Evolutionary conservation across 192 early-diverging fungal genomes (phyloP).

Genomic region (Haplosporangium gracile): DNA sequence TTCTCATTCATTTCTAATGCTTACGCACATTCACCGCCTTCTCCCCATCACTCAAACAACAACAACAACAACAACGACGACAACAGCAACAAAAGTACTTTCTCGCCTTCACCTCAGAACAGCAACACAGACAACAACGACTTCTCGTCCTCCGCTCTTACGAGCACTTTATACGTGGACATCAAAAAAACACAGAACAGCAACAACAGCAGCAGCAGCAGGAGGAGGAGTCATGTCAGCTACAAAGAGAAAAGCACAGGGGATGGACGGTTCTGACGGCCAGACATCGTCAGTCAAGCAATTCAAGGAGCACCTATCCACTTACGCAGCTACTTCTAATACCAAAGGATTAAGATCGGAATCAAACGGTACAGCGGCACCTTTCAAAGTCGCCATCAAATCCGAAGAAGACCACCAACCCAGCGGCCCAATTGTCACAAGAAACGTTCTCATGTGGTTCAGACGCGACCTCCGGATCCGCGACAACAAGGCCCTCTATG

Average conservation of each 20-base stretch:
- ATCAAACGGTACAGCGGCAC: neutral
- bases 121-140: neutral
- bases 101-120: neutral
- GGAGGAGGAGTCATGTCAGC: neutral
- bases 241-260: neutral
- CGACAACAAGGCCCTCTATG: slow-evolving; percentile 60
- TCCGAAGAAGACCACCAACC: neutral
- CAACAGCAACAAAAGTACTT: neutral
- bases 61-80: neutral
- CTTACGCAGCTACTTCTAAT: neutral
- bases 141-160: neutral
- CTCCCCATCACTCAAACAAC: neutral
- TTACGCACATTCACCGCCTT: neutral
- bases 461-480: slow-evolving; percentile 59
- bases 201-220: neutral
- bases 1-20: neutral
- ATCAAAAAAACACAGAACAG: neutral
- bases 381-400: neutral
- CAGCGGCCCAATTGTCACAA: slow-evolving; percentile 15
- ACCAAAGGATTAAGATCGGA: neutral
- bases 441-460: slow-evolving; percentile 62
- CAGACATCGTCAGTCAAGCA: neutral
- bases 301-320: slow-evolving; percentile 2
- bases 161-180: neutral
- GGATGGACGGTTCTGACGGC: neutral